These are phyloP conservation scores for Naganishia cerealis DNA, from an alignment of 1,284 basidiomycete species.

Conservation along the genomic window DNA sequence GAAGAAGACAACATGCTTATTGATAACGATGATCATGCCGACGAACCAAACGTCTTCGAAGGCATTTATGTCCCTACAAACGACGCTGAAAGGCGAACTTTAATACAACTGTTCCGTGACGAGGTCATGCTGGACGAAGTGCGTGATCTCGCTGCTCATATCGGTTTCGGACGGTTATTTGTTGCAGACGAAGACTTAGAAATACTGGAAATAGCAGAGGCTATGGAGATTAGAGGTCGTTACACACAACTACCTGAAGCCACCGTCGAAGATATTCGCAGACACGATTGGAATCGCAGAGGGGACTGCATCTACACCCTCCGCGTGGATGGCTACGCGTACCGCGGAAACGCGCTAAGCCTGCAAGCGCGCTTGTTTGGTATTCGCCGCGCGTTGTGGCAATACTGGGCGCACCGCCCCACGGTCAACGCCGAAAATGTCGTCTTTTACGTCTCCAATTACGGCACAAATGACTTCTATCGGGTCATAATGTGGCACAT, in stretches of 20 bases:
- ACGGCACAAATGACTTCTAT: neutral
- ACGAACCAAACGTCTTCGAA: neutral
- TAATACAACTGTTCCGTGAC: neutral
- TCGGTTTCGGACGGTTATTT: neutral
- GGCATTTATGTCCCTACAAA: conserved; percentile 2
- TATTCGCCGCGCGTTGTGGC: neutral
- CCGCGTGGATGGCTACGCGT: neutral
- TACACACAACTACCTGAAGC: neutral
- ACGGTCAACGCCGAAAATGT: neutral
- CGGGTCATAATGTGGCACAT: neutral
- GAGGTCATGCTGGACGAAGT: neutral
- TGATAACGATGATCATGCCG: neutral
- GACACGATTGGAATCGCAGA: conserved; percentile 8
- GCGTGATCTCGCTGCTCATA: neutral
- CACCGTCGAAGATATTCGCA: neutral
- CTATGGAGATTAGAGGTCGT: neutral
- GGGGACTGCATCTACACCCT: conserved; percentile 3
- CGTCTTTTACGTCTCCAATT: neutral
- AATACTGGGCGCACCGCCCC: conserved; percentile 2
- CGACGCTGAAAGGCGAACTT: neutral
- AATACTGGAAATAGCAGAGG: neutral
- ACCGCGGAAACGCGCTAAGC: neutral
- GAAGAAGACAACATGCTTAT: neutral
- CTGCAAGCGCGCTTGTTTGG: neutral
- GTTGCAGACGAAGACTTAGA: neutral